These are phyloP conservation scores for Alternaria gansuensis DNA, from an alignment of 2,329 filamentous ascomycete genomes.

Conservation along the genomic window DNA sequence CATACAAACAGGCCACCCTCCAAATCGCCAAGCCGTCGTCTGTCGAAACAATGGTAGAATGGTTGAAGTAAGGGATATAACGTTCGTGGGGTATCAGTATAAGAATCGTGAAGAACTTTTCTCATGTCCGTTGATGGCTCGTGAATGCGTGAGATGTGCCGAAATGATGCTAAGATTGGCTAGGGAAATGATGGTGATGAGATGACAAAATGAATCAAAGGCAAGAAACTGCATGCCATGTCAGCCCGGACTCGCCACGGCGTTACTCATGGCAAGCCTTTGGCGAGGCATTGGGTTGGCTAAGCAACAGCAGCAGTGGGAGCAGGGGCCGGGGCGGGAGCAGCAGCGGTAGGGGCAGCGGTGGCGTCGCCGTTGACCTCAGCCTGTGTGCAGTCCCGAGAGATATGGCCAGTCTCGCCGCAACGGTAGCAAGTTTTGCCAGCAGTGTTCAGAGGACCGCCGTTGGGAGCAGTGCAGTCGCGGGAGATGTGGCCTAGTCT, in stretches of 20 bases:
- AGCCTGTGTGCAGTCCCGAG: conserved; percentile 89
- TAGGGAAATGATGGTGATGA: conserved; percentile 46
- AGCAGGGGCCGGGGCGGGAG: conserved; percentile 51
- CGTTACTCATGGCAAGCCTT: conserved; percentile 31
- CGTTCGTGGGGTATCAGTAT: conserved; percentile 57
- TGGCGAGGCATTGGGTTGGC: conserved; percentile 11
- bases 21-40: conserved; percentile 51
- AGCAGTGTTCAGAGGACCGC: conserved; percentile 91
- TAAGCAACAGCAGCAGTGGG: conserved; percentile 55
- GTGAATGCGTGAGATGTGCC: conserved; percentile 52
- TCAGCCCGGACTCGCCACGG: conserved; percentile 23
- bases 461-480: conserved; percentile 97
- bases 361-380: conserved; percentile 58
- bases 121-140: conserved; percentile 46
- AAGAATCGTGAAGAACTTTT: conserved; percentile 54
- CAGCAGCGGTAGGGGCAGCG: conserved; percentile 34
- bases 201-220: conserved; percentile 26
- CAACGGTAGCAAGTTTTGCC: conserved; percentile 99
- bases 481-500: conserved; percentile 79
- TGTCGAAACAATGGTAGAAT: conserved; percentile 51
- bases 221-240: conserved; percentile 23
- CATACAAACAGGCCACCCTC: conserved; percentile 34
- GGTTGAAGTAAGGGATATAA: conserved; percentile 49
- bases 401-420: conserved; percentile 94
- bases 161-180: conserved; percentile 44